A percentile compares a stretch with the other conserved stretches of the same genome.
These are phyloP conservation scores for Trichoderma sp. DNA, from an alignment of 2,329 filamentous ascomycete genomes.

Conservation along the genomic window DNA sequence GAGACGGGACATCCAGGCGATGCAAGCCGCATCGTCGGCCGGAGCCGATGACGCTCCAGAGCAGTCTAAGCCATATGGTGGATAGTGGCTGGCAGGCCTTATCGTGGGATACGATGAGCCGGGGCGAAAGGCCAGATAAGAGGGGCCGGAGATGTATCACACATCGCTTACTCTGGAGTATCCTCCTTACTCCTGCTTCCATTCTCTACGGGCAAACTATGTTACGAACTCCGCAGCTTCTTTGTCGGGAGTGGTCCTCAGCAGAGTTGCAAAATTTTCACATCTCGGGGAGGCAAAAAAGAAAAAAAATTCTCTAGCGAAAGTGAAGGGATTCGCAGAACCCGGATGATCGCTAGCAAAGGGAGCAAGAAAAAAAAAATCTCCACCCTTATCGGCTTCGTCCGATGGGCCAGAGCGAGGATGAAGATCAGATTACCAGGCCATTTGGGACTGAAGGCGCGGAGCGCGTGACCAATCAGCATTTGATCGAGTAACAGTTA, in stretches of 20 bases:
- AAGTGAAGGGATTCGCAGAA: slow-evolving; percentile 11
- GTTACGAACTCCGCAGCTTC: not conserved
- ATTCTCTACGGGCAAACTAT: not conserved
- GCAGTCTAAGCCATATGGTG: slow-evolving; percentile 9
- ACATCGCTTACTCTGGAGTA: not conserved
- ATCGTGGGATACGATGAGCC: slow-evolving; percentile 9
- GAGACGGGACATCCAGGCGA: not conserved
- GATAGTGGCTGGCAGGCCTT: slow-evolving; percentile 17
- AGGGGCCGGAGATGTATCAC: not conserved
- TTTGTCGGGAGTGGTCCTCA: not conserved
- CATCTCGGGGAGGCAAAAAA: not conserved
- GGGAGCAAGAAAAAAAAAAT: not conserved
- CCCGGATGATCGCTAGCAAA: not conserved
- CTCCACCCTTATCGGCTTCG: slow-evolving; percentile 13
- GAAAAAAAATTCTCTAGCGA: not conserved
- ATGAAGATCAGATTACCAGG: not conserved
- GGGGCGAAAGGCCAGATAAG: slow-evolving; percentile 2
- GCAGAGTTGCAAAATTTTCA: not conserved
- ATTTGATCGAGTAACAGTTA: slow-evolving; percentile 20
- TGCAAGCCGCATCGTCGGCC: slow-evolving; percentile 18
- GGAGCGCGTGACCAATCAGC: slow-evolving; percentile 9
- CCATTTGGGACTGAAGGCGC: not conserved
- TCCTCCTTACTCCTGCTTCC: not conserved
- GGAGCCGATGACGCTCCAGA: not conserved
- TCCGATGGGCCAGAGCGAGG: slow-evolving; percentile 8